phyloP scores from a whole-genome alignment of 148 eudicot species.

The Spergularia marina region DNA sequence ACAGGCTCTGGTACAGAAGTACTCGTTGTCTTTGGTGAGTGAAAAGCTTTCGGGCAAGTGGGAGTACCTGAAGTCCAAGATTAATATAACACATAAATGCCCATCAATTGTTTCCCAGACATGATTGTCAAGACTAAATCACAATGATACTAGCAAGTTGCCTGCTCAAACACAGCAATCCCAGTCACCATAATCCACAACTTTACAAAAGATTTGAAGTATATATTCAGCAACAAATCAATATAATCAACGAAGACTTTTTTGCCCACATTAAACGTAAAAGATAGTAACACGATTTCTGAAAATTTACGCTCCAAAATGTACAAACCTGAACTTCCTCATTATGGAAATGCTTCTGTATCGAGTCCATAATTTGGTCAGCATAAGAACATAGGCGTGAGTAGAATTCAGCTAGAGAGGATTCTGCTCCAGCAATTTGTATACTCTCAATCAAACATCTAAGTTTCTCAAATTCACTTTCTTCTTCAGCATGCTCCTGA shows the following conservation, averaged over 20 bases:
- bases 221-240: conserved; percentile 2
- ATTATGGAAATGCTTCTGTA: conserved; percentile 74
- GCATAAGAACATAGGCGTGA: conserved; percentile 68
- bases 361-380: conserved; percentile 80
- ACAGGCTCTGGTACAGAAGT: conserved; percentile 83
- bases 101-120: neutral
- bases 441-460: conserved; percentile 85
- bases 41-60: conserved; percentile 79
- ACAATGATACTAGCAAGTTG: neutral
- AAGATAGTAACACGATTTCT: neutral
- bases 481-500: conserved; percentile 97
- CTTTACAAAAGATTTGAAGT: neutral
- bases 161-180: neutral
- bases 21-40: conserved; percentile 69
- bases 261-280: neutral
- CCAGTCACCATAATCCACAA: neutral
- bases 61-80: conserved; percentile 55
- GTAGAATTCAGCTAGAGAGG: conserved; percentile 73
- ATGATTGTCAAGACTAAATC: neutral
- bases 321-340: conserved; percentile 85
- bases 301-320: neutral
- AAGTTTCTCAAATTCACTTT: conserved; percentile 77
- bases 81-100: neutral
- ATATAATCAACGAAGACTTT: neutral
- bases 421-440: conserved; percentile 69